Evolutionary conservation across 2,329 filamentous ascomycete genomes (phyloP).

Genomic region (Aspergillus fructus): DNA sequence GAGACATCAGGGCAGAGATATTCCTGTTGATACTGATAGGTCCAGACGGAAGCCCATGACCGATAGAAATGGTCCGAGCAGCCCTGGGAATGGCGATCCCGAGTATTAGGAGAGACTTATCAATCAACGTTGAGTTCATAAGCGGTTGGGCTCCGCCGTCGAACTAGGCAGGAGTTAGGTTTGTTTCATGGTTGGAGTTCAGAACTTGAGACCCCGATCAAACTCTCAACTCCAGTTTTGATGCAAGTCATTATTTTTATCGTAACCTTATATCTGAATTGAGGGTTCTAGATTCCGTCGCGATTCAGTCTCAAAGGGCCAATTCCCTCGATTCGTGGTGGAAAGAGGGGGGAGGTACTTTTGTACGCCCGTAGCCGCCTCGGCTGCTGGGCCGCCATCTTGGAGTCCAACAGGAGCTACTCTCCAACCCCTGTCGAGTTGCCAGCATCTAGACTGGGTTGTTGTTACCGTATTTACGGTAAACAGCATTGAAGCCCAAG

Average conservation of each 20-base stretch:
- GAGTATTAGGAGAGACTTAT: background rate
- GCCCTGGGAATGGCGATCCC: background rate
- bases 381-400: background rate
- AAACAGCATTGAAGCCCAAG: background rate
- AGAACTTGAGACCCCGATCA: background rate
- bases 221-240: slow-evolving; percentile 5
- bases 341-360: background rate
- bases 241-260: slow-evolving; percentile 2
- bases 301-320: background rate
- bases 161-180: background rate
- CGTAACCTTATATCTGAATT: background rate
- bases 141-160: background rate
- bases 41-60: background rate
- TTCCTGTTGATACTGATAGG: background rate
- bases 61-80: background rate
- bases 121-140: background rate
- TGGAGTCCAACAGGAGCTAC: background rate
- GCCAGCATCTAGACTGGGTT: background rate
- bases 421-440: background rate
- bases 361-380: background rate
- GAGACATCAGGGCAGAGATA: background rate
- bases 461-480: background rate
- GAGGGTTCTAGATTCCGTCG: background rate
- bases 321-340: background rate
- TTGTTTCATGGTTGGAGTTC: background rate